Evolutionary conservation across 2,329 filamentous ascomycete genomes (phyloP).

Genomic region (Coniella vitis): DNA sequence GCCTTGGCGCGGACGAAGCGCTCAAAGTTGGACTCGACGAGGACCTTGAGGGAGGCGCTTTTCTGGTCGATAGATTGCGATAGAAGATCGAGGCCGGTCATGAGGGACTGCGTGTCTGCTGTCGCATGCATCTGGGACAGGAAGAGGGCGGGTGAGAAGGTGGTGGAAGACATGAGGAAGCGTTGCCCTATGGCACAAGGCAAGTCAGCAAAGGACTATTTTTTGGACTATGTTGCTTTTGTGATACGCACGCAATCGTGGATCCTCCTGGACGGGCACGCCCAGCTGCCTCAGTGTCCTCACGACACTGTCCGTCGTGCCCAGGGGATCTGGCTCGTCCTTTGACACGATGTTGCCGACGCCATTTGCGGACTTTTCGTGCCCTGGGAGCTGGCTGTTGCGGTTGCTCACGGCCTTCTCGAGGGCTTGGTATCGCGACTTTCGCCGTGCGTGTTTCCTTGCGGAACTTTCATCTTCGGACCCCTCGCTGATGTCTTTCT

Average conservation of each 20-base stretch:
- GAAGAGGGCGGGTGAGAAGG: constrained; percentile 87
- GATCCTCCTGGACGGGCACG: constrained; percentile 77
- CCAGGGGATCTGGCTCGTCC: constrained; percentile 88
- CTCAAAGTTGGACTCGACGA: constrained; percentile 98
- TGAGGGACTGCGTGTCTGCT: constrained; percentile 73
- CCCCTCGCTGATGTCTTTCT: constrained; percentile 66
- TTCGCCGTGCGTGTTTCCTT: constrained; percentile 50
- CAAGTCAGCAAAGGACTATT: constrained; percentile 11
- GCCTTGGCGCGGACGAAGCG: constrained; percentile 95
- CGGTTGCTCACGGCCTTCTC: constrained; percentile 67
- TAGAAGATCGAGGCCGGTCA: constrained; percentile 77
- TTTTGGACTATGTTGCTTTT: not conserved
- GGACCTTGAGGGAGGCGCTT: constrained; percentile 88
- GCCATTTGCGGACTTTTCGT: constrained; percentile 58
- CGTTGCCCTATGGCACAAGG: constrained; percentile 59
- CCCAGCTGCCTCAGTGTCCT: constrained; percentile 69
- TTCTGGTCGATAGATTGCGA: constrained; percentile 95
- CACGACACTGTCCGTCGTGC: constrained; percentile 81
- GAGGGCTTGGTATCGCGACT: constrained; percentile 78
- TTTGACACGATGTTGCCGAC: constrained; percentile 75
- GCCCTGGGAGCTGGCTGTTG: constrained; percentile 58
- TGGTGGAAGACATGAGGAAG: constrained; percentile 91
- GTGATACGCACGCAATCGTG: constrained; percentile 55
- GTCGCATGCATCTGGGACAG: constrained; percentile 85
- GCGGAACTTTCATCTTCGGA: constrained; percentile 53